Conservation (phyloP, 2,329 filamentous ascomycete genomes). For the Colletotrichum eleusines region DNA sequence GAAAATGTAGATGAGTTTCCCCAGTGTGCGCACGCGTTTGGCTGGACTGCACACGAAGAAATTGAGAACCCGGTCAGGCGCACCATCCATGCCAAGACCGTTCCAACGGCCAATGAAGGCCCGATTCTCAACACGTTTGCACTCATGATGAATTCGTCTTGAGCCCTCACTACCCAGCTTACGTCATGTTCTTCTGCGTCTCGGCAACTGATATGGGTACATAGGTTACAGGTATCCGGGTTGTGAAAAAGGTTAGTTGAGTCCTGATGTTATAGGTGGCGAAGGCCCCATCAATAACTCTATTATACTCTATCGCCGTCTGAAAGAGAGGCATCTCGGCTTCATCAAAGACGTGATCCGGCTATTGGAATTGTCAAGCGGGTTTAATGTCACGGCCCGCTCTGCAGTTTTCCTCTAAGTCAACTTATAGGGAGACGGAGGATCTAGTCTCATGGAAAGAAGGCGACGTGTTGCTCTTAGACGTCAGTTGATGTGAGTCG, state of each 20-base stretch:
- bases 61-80: slow-evolving; percentile 47
- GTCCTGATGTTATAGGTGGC: slow-evolving; percentile 35
- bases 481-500: slow-evolving; percentile 35
- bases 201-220: slow-evolving; percentile 44
- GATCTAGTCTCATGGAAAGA: slow-evolving; percentile 42
- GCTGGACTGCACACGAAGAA: slow-evolving; percentile 45
- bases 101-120: slow-evolving; percentile 48
- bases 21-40: slow-evolving; percentile 46
- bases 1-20: slow-evolving; percentile 45
- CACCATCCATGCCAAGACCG: slow-evolving; percentile 45
- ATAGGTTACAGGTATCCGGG: not conserved
- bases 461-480: slow-evolving; percentile 45
- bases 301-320: slow-evolving; percentile 42
- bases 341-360: slow-evolving; percentile 43
- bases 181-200: slow-evolving; percentile 46
- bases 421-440: slow-evolving; percentile 23
- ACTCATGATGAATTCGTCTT: slow-evolving; percentile 47
- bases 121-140: slow-evolving; percentile 44
- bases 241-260: not conserved
- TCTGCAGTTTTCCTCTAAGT: not conserved
- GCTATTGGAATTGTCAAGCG: slow-evolving; percentile 45
- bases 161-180: slow-evolving; percentile 46
- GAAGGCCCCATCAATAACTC: slow-evolving; percentile 47
- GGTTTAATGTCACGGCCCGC: not conserved
- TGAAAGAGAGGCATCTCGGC: slow-evolving; percentile 40